phyloP scores from a whole-genome alignment of 2,329 filamentous ascomycete genomes.

The Sphaerostilbella broomeana region DNA sequence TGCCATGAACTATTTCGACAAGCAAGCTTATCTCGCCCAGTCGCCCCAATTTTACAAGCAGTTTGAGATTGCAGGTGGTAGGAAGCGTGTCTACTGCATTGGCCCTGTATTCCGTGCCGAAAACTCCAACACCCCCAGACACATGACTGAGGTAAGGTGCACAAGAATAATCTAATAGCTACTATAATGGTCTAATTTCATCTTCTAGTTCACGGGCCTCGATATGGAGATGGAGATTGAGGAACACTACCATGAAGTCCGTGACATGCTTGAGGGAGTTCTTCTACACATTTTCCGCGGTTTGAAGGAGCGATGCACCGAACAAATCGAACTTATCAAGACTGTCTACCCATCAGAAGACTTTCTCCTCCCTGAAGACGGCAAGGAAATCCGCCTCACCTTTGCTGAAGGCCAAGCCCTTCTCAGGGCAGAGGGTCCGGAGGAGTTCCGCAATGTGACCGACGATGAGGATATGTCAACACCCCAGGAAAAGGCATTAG shows the following conservation, averaged over 20 bases:
- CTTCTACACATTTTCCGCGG: constrained; percentile 74
- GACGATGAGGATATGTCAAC: constrained; percentile 78
- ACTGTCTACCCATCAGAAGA: constrained; percentile 69
- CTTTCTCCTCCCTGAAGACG: constrained; percentile 66
- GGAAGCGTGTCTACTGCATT: constrained; percentile 71
- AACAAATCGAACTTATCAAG: constrained; percentile 67
- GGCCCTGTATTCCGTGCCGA: constrained; percentile 82
- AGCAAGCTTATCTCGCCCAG: constrained; percentile 72
- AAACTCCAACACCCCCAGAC: constrained; percentile 74
- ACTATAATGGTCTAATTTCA: neutral
- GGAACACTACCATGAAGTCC: constrained; percentile 69
- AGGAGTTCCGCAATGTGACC: constrained; percentile 58
- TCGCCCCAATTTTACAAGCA: constrained; percentile 86
- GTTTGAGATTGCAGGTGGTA: constrained; percentile 71
- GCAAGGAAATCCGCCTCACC: constrained; percentile 68
- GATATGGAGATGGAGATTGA: constrained; percentile 89
- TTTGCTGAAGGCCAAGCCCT: constrained; percentile 75
- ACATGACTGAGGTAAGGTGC: constrained; percentile 66
- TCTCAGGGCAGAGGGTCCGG: constrained; percentile 65
- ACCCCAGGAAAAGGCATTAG: constrained; percentile 81
- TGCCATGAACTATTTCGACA: constrained; percentile 80
- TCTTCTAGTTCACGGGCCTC: constrained; percentile 64
- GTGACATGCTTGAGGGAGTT: constrained; percentile 64
- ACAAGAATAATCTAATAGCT: neutral
- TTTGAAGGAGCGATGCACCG: constrained; percentile 50